Conservation (phyloP, 139 green algal species). For the Astrephomene gubernaculifera region DNA sequence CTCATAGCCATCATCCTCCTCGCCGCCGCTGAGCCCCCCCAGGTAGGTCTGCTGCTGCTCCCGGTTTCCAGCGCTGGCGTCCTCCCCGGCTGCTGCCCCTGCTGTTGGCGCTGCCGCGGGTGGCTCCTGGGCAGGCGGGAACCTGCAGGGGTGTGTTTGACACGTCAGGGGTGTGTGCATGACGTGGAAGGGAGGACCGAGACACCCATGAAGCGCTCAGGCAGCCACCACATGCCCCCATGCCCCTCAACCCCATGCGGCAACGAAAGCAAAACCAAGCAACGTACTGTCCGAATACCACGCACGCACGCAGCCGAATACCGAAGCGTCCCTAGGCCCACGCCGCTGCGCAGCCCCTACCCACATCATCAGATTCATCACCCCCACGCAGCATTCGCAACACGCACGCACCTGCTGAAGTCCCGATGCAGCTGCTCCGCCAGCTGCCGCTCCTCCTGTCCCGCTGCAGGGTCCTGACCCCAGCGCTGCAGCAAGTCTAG, state of each 20-base stretch:
- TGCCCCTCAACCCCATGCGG: too few relatives aligned
- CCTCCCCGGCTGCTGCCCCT: not conserved
- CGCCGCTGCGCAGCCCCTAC: not conserved
- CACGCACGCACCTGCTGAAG: constrained; percentile 48
- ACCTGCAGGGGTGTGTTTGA: not conserved
- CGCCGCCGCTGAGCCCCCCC: not conserved
- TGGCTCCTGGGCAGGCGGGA: not conserved
- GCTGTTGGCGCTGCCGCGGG: not conserved
- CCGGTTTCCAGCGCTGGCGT: not conserved
- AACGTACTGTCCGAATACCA: too few relatives aligned
- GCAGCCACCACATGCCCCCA: too few relatives aligned
- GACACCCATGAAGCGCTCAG: too few relatives aligned
- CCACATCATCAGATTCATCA: not conserved
- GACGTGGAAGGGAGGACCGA: not conserved
- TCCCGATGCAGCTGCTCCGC: constrained; percentile 53
- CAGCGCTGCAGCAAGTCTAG: constrained; percentile 49
- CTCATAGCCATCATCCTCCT: not conserved
- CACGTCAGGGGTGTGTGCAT: too few relatives aligned
- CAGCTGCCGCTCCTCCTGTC: constrained; percentile 45
- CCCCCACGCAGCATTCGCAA: not conserved
- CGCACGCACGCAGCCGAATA: too few relatives aligned
- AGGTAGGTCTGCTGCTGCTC: not conserved
- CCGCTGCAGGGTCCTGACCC: not conserved
- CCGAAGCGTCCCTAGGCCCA: too few relatives aligned
- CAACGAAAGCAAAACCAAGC: too few relatives aligned